These are phyloP conservation scores for Pleodorina starrii DNA, from an alignment of 139 green algal genomes.

Conservation along the genomic window DNA sequence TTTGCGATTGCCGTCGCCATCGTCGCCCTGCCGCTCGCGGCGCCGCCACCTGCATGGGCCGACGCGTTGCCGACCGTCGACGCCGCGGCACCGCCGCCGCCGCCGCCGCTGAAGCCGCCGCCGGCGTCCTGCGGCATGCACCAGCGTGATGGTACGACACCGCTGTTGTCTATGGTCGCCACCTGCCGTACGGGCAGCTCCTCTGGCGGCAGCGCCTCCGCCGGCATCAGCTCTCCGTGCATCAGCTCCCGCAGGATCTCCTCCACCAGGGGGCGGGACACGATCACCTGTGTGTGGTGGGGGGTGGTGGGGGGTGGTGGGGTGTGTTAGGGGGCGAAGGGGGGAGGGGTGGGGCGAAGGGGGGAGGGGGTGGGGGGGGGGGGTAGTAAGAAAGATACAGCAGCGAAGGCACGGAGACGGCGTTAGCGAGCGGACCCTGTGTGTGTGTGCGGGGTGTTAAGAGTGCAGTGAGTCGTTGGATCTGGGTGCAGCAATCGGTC, in stretches of 20 bases:
- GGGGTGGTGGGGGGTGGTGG: not conserved
- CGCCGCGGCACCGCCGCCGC: not conserved
- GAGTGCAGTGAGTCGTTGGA: too few species aligned
- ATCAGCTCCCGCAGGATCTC: slow-evolving; percentile 42
- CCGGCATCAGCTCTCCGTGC: not conserved
- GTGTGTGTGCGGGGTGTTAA: too few species aligned
- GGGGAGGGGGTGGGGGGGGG: not conserved
- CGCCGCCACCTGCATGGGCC: not conserved
- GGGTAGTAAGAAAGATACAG: too few species aligned
- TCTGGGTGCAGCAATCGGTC: too few species aligned
- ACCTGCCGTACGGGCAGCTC: slow-evolving; percentile 17
- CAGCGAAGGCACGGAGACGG: too few species aligned
- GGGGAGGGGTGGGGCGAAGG: not conserved
- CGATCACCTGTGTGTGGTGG: slow-evolving; percentile 10
- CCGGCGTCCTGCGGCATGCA: slow-evolving; percentile 40
- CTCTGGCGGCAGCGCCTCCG: not conserved
- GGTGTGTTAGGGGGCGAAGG: not conserved
- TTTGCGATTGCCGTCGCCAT: too few species aligned
- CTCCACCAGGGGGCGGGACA: slow-evolving; percentile 10
- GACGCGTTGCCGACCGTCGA: not conserved
- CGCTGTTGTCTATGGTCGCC: slow-evolving; percentile 22
- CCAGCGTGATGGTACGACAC: slow-evolving; percentile 13
- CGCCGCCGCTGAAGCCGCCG: not conserved
- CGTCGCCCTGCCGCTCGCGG: not conserved
- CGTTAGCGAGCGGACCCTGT: too few species aligned